These are phyloP conservation scores for Periglandula ipomoeae DNA, from an alignment of 2,329 filamentous ascomycete genomes.

Conservation along the genomic window DNA sequence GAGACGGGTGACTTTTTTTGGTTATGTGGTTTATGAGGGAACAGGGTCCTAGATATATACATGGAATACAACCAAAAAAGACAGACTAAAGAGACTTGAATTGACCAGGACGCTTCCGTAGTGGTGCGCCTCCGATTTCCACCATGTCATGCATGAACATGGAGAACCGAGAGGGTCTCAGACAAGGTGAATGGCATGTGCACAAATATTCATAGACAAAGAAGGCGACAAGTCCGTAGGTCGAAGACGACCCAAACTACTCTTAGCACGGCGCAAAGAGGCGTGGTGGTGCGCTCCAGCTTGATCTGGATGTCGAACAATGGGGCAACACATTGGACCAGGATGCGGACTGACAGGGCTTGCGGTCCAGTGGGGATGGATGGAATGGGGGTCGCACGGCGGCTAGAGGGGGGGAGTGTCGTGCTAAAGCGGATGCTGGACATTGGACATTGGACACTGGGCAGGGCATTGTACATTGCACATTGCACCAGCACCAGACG, in stretches of 20 bases:
- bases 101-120: conserved; percentile 10
- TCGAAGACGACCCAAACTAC: background rate
- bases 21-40: background rate
- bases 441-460: no score
- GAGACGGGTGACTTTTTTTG: background rate
- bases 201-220: conserved; percentile 11
- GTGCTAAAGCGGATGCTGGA: no score
- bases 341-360: background rate
- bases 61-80: background rate
- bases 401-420: conserved; percentile 4
- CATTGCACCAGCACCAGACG: no score
- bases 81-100: background rate
- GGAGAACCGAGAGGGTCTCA: conserved; percentile 25
- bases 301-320: conserved; percentile 8
- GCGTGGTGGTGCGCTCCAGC: background rate
- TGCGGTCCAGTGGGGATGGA: conserved; percentile 4
- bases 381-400: background rate
- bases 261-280: background rate
- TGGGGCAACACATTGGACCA: conserved; percentile 4
- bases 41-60: conserved; percentile 5
- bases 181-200: conserved; percentile 15
- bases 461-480: no score
- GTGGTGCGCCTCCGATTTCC: conserved; percentile 11
- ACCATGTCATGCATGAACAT: conserved; percentile 28
- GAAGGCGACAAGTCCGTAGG: conserved; percentile 1